Evolutionary conservation across 225 moss, liverwort and hornwort genomes (phyloP), one percentile per base, ranked within the genome.

Genomic region (Asterella californica): DNA sequence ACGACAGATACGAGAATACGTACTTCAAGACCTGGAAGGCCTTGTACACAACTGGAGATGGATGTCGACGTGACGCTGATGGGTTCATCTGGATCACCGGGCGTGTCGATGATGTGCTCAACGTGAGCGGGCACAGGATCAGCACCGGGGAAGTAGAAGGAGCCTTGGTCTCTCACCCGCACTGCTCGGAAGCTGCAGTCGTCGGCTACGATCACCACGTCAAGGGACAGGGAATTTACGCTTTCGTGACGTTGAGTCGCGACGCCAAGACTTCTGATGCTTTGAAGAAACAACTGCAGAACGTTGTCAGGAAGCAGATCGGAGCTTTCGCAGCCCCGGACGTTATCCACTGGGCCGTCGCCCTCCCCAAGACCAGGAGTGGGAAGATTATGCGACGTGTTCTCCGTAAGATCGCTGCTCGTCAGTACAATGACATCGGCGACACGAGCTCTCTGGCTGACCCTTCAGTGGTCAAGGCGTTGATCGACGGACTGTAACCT

Each of bases 71-170:
- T 15, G 95, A 87, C 65, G 75, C 87, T 2, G 87, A 95, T 60
- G 95, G 90, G 5, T 95, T 82, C 70, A 90, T 95, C 76, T 93
- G 90, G 66, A 88, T 95, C 27, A 95, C 93, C 27, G 95, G 95
- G 7, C 90, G 93, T 10, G 83, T 90, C 4, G 95, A 95, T 60
- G 93, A 95, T 80, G 90, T 95, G 0, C 86, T 95, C 10, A 95
- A 95, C 61, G 90, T 93, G 48, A 90, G 93, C 88, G 95, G 95
- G 33, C 95, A 93, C 65, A 89, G 95, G 84, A 95, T 95, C 72
- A 91, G 93, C 78, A 95, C 91, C 9, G 95, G 93, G 25, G 95
- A 95, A 82, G 90, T 95, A 46, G 95, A 95, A 82, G 90, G 90
- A 47, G 95, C 95, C 32, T 82, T 95, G 53, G 84, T 81, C 27